Evolutionary conservation across 257 asterid genomes (phyloP).

Genomic region (Ocimum tenuiflorum): DNA sequence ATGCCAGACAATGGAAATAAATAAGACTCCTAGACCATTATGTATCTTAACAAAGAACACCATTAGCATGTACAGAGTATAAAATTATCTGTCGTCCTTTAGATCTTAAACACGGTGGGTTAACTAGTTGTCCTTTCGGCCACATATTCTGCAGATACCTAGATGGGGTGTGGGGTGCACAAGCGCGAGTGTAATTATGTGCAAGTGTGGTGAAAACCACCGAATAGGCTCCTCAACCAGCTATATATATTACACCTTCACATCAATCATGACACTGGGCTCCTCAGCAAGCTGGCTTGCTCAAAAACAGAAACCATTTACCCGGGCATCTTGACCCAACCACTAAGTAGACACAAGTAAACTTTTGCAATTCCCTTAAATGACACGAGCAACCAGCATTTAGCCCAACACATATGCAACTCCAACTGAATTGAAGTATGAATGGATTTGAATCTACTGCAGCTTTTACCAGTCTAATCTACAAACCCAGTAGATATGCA

Average conservation of each 20-base stretch:
- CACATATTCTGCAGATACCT: no score
- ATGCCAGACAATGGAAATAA: no score
- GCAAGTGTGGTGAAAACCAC: no score
- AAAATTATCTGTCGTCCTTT: no score
- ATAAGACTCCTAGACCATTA: no score
- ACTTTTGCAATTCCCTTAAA: neutral
- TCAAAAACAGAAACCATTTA: neutral
- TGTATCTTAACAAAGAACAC: no score
- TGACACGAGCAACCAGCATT: neutral
- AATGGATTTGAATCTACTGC: neutral
- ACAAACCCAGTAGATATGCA: neutral
- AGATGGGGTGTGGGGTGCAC: no score
- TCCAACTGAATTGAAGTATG: neutral
- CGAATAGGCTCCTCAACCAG: no score
- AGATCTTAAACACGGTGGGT: no score
- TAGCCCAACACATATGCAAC: neutral
- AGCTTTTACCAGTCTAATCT: neutral
- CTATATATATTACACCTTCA: neutral
- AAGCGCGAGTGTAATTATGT: no score
- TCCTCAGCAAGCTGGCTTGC: neutral
- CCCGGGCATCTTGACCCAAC: neutral
- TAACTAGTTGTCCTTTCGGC: no score
- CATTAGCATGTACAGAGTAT: no score
- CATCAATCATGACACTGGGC: neutral
- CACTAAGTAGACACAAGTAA: neutral